Conservation (phyloP, 805 yeast genomes). For the Yarrowia phangngaensis region DNA sequence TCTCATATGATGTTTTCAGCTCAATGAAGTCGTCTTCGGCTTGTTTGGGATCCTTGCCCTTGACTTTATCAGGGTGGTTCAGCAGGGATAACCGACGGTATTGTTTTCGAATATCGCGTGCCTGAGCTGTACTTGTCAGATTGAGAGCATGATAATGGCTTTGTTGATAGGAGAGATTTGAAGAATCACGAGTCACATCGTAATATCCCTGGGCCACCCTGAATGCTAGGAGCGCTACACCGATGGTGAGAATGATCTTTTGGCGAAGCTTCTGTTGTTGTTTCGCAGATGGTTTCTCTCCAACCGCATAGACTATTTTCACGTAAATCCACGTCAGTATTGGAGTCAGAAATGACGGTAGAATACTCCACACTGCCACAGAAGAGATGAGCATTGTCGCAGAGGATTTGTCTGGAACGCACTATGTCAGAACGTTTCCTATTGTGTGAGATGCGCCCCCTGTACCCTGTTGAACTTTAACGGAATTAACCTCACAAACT, state of each 20-base stretch:
- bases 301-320: constrained; percentile 23
- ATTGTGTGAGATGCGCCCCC: too few species aligned
- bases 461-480: constrained; percentile 5
- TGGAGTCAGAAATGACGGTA: constrained; percentile 26
- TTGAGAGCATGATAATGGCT: constrained; percentile 33
- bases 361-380: constrained; percentile 16
- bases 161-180: constrained; percentile 18
- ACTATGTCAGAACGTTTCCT: too few species aligned
- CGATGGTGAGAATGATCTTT: constrained; percentile 29
- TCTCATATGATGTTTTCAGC: constrained; percentile 71
- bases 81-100: constrained; percentile 33
- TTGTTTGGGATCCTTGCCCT: constrained; percentile 29
- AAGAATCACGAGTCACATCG: constrained; percentile 27
- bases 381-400: constrained; percentile 21
- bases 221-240: constrained; percentile 31
- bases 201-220: constrained; percentile 31
- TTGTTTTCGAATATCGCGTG: constrained; percentile 29
- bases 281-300: constrained; percentile 7
- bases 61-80: constrained; percentile 41
- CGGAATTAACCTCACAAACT: too few species aligned
- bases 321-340: constrained; percentile 32
- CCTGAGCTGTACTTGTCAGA: constrained; percentile 30
- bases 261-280: constrained; percentile 23
- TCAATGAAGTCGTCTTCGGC: constrained; percentile 41
- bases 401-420: neutral